Percentiles rank a stretch among this genome's conserved stretches.
Evolutionary conservation across 768 basidiomycete genomes (phyloP).

Genomic region (Leccinum barrowsii): DNA sequence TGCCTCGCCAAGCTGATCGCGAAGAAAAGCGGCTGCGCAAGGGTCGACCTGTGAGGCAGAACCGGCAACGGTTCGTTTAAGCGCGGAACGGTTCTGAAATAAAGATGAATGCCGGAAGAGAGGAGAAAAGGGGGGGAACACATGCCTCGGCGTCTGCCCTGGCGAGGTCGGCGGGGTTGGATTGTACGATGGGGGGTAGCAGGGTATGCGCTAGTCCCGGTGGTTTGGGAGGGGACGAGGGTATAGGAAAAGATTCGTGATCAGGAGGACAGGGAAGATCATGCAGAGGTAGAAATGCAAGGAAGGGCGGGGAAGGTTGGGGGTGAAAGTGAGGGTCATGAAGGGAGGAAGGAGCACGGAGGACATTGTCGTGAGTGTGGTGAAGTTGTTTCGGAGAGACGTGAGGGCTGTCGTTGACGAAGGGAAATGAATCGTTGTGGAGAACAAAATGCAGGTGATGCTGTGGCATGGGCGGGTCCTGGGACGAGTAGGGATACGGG

Average conservation of each 20-base stretch:
- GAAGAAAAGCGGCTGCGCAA: constrained; percentile 43
- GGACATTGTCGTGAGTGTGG: constrained; percentile 20
- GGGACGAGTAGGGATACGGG: constrained; percentile 24
- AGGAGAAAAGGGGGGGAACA: neutral
- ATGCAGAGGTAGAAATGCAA: constrained; percentile 26
- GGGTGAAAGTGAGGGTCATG: constrained; percentile 29
- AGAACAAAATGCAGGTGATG: constrained; percentile 28
- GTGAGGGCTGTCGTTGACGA: constrained; percentile 21
- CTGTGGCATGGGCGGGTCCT: constrained; percentile 26
- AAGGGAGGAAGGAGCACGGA: constrained; percentile 17
- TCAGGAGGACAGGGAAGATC: constrained; percentile 22
- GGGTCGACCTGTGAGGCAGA: constrained; percentile 37
- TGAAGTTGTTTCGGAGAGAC: constrained; percentile 30
- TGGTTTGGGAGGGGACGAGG: constrained; percentile 24
- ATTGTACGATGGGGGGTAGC: constrained; percentile 32
- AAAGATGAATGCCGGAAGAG: constrained; percentile 10
- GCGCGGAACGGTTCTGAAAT: constrained; percentile 25
- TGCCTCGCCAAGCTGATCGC: constrained; percentile 40
- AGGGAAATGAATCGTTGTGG: constrained; percentile 16
- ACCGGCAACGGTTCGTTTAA: constrained; percentile 22
- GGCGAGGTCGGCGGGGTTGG: constrained; percentile 29
- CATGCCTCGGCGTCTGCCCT: constrained; percentile 24
- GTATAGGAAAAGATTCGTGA: constrained; percentile 16
- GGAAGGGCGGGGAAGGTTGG: constrained; percentile 21
- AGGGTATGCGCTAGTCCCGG: constrained; percentile 28